Base-by-base conservation (phyloP, 345 rosid species). In the Populus simonii region DNA sequence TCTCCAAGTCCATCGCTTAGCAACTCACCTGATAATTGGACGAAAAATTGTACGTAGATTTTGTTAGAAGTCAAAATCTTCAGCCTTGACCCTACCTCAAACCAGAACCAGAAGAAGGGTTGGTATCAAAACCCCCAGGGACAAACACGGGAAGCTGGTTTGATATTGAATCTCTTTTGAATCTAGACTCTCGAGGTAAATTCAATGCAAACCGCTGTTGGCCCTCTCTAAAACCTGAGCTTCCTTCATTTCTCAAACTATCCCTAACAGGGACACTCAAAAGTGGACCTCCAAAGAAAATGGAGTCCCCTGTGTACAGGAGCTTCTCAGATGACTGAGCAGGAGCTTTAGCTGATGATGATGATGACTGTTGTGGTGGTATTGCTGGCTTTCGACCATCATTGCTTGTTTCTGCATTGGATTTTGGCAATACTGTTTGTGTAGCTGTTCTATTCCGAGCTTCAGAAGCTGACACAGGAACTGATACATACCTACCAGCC, bases 241-340 rank as follows among this genome's bases (percentile, higher is more conserved):
- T 84, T 72, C 86, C 86, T 35, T 88, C 92, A 70, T 86, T 87
- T 87, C 91, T 89, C 71, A 77, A 68, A 75, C 80, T 80, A 80
- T 94, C 93, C 84, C 92, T 86, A 15, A 72, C 79, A 0, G 93
- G 93, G 74, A 83, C 88, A 43, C 89, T 90, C 80, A 92, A 85
- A 43, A 92, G 90, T 13, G 99, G 99, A 6, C 99, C 99, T 10
- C 97, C 98, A 76, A 90, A 94, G 94, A 96, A 96, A 80, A 96
- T 93, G 8, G 98, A 92, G 76, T 92, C 97, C 41, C 99, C 97
- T 3, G 98, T 88, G 88, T 96, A 96, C 78, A 79, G 85, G 74
- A 93, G 88, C 77, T 87, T 92, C 83, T 93, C 98, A 22, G 86
- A 84, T 80, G 89, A 94, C 81, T 84, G 91, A 22, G 25, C 78